Conservation (phyloP, 2,329 filamentous ascomycete species). For the Corynespora cassiicola region DNA sequence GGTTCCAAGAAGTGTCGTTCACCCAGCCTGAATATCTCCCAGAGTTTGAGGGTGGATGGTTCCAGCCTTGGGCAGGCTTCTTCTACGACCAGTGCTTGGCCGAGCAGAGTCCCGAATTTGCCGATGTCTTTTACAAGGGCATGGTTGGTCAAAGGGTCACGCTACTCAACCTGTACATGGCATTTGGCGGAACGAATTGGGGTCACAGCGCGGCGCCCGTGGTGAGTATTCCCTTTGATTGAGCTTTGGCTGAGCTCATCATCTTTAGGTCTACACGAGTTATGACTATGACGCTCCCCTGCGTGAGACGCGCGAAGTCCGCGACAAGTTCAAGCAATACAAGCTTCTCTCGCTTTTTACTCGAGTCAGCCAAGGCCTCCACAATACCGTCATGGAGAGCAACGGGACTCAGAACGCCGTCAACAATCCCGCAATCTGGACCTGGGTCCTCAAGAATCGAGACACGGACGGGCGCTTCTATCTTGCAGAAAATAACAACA, state of each 20-base stretch:
- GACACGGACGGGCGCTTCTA: constrained; percentile 59
- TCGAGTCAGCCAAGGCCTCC: constrained; percentile 57
- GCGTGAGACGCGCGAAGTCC: constrained; percentile 61
- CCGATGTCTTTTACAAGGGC: constrained; percentile 65
- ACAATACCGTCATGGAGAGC: constrained; percentile 61
- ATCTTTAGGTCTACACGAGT: constrained; percentile 51
- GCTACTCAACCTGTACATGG: constrained; percentile 59
- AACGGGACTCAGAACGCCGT: constrained; percentile 60
- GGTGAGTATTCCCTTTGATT: constrained; percentile 17
- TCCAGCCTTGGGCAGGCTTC: constrained; percentile 60
- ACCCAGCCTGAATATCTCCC: constrained; percentile 62
- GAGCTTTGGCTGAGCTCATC: not conserved
- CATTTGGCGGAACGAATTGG: constrained; percentile 64
- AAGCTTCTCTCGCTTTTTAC: constrained; percentile 64
- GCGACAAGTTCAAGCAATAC: constrained; percentile 60
- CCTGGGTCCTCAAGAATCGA: constrained; percentile 61
- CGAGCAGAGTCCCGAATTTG: constrained; percentile 55
- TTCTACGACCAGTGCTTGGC: constrained; percentile 60
- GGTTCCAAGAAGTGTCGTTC: constrained; percentile 63
- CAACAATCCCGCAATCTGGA: constrained; percentile 51
- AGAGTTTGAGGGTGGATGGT: constrained; percentile 62
- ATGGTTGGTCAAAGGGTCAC: constrained; percentile 60
- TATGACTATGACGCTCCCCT: constrained; percentile 59
- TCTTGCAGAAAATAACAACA: constrained; percentile 55
- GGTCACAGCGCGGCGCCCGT: constrained; percentile 52